Percentiles rank a stretch among this genome's conserved stretches.
phyloP scores from a whole-genome alignment of 768 basidiomycete genomes.

The Pleurotus giganteus region DNA sequence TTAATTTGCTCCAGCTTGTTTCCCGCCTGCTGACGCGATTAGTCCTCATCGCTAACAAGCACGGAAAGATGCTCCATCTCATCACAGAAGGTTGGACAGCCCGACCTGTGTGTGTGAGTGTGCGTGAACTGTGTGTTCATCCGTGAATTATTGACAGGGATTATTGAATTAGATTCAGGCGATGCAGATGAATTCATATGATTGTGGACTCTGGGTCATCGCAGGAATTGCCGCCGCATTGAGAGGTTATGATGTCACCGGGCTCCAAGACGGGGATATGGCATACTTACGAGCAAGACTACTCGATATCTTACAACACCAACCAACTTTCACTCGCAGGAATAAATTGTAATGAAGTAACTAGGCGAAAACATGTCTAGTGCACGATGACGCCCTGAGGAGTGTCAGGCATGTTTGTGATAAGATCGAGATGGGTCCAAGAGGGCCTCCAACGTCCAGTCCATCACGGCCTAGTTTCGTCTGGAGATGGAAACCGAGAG shows the following conservation, averaged over 20 bases:
- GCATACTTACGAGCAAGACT: no score
- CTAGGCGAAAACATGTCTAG: no score
- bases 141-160: background rate
- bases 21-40: constrained; percentile 8
- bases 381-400: no score
- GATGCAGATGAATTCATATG: constrained; percentile 15
- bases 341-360: no score
- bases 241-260: constrained; percentile 16
- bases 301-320: no score
- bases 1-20: background rate
- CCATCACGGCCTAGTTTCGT: no score
- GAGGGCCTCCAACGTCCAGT: no score
- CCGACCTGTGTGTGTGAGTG: constrained; percentile 2
- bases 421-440: no score
- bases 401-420: no score
- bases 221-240: constrained; percentile 18
- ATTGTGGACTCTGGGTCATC: constrained; percentile 25
- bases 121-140: background rate
- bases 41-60: constrained; percentile 8
- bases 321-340: no score
- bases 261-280: constrained; percentile 17
- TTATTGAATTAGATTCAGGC: background rate
- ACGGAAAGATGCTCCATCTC: constrained; percentile 8
- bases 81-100: constrained; percentile 13
- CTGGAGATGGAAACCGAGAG: no score